These are phyloP conservation scores for Auriculariales sp. DNA, from an alignment of 768 basidiomycete genomes.

Conservation along the genomic window DNA sequence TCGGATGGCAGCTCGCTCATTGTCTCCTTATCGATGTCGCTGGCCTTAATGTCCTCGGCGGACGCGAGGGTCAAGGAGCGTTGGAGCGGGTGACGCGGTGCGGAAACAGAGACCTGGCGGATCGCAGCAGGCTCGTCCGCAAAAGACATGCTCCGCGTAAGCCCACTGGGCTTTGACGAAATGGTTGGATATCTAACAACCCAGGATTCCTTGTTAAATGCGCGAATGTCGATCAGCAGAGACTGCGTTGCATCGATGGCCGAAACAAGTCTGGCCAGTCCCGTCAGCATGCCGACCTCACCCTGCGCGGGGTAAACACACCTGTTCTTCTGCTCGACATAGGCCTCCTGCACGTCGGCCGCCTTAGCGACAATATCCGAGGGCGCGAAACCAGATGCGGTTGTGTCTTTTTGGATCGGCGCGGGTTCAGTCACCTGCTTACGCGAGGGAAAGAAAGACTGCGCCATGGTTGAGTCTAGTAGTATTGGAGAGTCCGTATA, in stretches of 20 bases:
- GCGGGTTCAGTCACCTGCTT: neutral
- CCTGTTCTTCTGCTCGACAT: conserved; percentile 64
- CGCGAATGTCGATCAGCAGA: conserved; percentile 54
- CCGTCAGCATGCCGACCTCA: neutral
- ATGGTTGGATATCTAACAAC: conserved; percentile 78
- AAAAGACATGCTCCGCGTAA: conserved; percentile 66
- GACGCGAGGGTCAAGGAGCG: conserved; percentile 37
- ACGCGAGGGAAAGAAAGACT: conserved; percentile 4
- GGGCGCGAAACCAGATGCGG: neutral
- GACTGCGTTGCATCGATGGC: conserved; percentile 62
- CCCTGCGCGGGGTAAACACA: conserved; percentile 19
- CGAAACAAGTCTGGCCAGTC: conserved; percentile 40
- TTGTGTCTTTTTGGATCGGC: neutral
- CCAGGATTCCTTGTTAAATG: conserved; percentile 81
- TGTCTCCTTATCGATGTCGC: conserved; percentile 27
- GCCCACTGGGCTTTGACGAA: conserved; percentile 29
- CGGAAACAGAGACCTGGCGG: conserved; percentile 49
- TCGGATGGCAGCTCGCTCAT: conserved; percentile 26
- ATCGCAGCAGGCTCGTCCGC: conserved; percentile 63
- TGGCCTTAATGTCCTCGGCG: conserved; percentile 30
- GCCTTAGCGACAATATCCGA: conserved; percentile 17
- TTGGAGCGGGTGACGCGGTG: conserved; percentile 31
- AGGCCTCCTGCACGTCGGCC: conserved; percentile 65
- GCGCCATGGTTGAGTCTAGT: conserved; percentile 2
- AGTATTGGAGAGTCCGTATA: neutral